A percentile compares a stretch with the other conserved stretches of the same genome.
phyloP scores from a whole-genome alignment of 129 eudicot species.

The Flaveria linearis region DNA sequence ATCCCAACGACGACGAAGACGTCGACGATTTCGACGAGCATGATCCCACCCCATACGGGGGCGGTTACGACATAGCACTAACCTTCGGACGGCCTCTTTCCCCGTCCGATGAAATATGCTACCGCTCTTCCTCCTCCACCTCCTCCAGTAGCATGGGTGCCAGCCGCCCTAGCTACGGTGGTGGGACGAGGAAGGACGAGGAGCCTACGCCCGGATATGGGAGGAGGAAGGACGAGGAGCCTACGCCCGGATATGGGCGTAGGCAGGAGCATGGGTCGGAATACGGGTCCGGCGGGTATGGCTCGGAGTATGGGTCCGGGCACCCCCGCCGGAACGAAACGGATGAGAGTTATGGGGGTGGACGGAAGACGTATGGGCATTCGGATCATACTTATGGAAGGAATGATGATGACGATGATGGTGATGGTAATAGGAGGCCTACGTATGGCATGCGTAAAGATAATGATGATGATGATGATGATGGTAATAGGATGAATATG shows the following conservation, averaged over 20 bases:
- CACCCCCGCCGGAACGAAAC: conserved; percentile 36
- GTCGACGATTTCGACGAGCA: conserved; percentile 71
- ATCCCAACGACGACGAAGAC: conserved; percentile 46
- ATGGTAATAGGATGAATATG: neutral
- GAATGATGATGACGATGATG: neutral
- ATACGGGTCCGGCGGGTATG: conserved; percentile 35
- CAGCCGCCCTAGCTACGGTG: conserved; percentile 56
- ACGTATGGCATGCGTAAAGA: neutral
- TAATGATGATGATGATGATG: conserved; percentile 34
- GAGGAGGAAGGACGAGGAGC: conserved; percentile 36
- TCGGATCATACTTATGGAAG: neutral
- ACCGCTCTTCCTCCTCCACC: conserved; percentile 48
- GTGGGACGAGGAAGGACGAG: conserved; percentile 41
- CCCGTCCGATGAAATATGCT: conserved; percentile 69
- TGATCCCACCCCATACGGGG: conserved; percentile 82
- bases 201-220: conserved; percentile 40
- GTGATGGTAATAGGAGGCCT: neutral
- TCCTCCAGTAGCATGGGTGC: conserved; percentile 34
- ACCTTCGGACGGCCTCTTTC: conserved; percentile 77
- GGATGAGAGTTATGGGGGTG: conserved; percentile 29
- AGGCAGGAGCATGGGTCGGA: conserved; percentile 44
- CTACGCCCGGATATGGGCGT: conserved; percentile 42
- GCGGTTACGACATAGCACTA: conserved; percentile 67
- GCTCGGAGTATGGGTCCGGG: conserved; percentile 55
- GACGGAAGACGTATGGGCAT: conserved; percentile 15